Evolutionary conservation across 495 filamentous ascomycete genomes (phyloP).

Genomic region (Aspergillus egyptiacus): DNA sequence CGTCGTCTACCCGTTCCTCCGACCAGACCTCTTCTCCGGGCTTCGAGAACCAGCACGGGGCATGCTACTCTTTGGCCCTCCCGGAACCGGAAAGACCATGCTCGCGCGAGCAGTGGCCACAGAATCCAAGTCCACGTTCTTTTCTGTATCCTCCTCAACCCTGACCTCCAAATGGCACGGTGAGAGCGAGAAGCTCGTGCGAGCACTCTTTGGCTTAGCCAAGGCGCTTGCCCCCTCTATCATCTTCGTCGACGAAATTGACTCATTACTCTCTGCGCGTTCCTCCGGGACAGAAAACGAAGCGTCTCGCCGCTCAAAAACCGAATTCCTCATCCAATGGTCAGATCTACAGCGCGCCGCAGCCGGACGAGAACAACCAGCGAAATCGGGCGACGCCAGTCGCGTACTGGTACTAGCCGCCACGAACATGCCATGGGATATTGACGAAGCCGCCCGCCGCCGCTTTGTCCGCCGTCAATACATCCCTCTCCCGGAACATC

Average conservation of each 20-base stretch:
- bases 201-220: conserved; percentile 84
- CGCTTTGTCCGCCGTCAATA: conserved; percentile 94
- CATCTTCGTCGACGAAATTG: conserved; percentile 99
- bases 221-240: conserved; percentile 90
- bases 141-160: conserved; percentile 90
- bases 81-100: conserved; percentile 98
- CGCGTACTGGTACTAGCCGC: conserved; percentile 91
- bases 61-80: conserved; percentile 95
- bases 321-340: conserved; percentile 98
- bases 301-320: conserved; percentile 90
- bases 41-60: conserved; percentile 89
- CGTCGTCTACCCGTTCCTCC: conserved; percentile 94
- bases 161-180: conserved; percentile 95
- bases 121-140: conserved; percentile 92
- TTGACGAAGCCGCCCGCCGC: conserved; percentile 89
- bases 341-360: conserved; percentile 87
- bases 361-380: conserved; percentile 74
- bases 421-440: conserved; percentile 96
- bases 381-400: conserved; percentile 69
- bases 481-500: conserved; percentile 83
- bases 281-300: conserved; percentile 85
- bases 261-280: conserved; percentile 82
- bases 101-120: conserved; percentile 91
- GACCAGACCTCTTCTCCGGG: conserved; percentile 93
- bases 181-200: conserved; percentile 93